Base-by-base conservation (phyloP, 441 rosid species). In the Eutrema salsugineum region DNA sequence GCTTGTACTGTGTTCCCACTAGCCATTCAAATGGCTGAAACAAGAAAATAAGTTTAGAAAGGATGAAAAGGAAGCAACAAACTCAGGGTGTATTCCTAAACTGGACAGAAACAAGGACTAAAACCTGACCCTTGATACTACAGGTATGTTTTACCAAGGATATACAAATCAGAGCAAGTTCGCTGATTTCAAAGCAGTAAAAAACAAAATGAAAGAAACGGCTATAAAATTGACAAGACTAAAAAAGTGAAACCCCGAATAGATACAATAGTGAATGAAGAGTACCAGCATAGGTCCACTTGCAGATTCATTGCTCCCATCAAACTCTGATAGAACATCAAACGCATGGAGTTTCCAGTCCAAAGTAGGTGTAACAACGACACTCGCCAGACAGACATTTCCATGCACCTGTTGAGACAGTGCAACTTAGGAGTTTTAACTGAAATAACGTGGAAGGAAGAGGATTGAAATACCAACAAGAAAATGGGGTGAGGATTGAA, bases 321-420 rank as follows among this genome's bases (percentile, higher is more conserved):
- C 97, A 86, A 88, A 96, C 85, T 96, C 97, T 7, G 98, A 91
- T 48, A 91, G 81, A 70, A 93, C 97, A 70, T 96, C 97, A 83
- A 96, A 88, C 61, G 98, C 98, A 86, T 93, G 97, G 79, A 96
- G 87, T 87, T 96, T 96, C 99, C 98, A 96, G 78, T 96, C 99
- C 86, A 93, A 78, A 72, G 97, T 90, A 80, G 85, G 97, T 14
- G 97, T 93, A 59, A 91, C 99, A 75, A 96, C 99, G 60, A 90
- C 96, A 81, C 97, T 96, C 69, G 91, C 84, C 85, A 96, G 74
- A 72, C 98, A 93, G 71, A 96, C 96, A 87, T 96, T 96, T 65
- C 96, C 96, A 78, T 93, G 99, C 73, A 96, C 98, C 99, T 96
- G 85, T 66, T 60, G 55, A 71, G 47, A 71, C 48, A 71, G 22